phyloP scores from a whole-genome alignment of 352 stramenopile genomes.

The Blastocystis sp. region DNA sequence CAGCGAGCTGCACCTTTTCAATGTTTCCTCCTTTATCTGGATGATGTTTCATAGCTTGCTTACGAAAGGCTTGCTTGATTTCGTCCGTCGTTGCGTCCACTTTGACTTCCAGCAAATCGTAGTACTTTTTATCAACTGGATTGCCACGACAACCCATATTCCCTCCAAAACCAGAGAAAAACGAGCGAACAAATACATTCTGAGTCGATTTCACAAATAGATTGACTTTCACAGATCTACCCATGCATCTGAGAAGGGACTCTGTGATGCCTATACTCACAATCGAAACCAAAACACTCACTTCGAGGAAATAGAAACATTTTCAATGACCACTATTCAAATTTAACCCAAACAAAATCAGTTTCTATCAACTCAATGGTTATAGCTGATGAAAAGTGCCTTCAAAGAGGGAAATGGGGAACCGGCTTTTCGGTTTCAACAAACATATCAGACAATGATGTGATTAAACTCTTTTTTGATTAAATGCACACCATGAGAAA shows the following conservation, averaged over 20 bases:
- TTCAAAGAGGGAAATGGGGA: constrained; percentile 11
- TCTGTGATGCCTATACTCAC: background rate
- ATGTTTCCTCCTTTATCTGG: constrained; percentile 71
- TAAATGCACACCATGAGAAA: background rate
- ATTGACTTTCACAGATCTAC: background rate
- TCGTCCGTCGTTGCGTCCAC: constrained; percentile 71
- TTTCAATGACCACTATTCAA: background rate
- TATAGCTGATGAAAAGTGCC: constrained; percentile 17
- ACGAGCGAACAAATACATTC: constrained; percentile 6
- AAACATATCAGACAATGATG: constrained; percentile 31
- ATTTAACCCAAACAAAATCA: background rate
- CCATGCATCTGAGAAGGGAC: background rate
- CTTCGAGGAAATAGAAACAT: constrained; percentile 61
- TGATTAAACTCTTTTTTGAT: constrained; percentile 43
- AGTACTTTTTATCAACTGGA: constrained; percentile 71
- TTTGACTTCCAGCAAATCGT: constrained; percentile 71
- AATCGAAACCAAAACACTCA: background rate
- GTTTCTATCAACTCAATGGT: background rate
- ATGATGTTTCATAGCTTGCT: constrained; percentile 71
- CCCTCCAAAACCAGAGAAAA: constrained; percentile 37
- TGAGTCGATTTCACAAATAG: constrained; percentile 7
- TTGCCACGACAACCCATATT: constrained; percentile 67
- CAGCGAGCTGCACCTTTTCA: background rate
- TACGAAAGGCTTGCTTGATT: constrained; percentile 73
- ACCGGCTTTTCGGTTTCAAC: background rate